phyloP scores from a whole-genome alignment of 2,329 filamentous ascomycete genomes.

The Ramichloridium luteum region DNA sequence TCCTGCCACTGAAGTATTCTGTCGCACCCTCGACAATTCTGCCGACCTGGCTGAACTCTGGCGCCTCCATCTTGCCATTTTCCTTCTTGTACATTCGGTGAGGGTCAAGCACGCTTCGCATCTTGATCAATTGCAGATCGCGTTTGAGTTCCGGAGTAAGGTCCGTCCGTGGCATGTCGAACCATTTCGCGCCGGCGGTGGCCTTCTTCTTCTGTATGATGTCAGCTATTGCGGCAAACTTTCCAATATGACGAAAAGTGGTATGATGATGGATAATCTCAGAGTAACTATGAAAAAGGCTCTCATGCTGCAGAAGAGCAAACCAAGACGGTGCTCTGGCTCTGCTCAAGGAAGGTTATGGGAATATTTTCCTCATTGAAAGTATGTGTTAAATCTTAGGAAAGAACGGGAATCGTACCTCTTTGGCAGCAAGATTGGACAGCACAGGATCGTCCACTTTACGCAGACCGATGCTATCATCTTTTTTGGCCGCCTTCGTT shows the following conservation, averaged over 20 bases:
- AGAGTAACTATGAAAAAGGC: constrained; percentile 67
- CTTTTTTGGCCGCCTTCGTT: constrained; percentile 34
- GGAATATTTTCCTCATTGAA: constrained; percentile 66
- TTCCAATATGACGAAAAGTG: constrained; percentile 4
- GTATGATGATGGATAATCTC: constrained; percentile 32
- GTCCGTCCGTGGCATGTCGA: constrained; percentile 70
- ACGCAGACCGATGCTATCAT: constrained; percentile 34
- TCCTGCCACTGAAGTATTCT: constrained; percentile 69
- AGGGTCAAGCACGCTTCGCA: constrained; percentile 78
- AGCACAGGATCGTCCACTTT: constrained; percentile 43
- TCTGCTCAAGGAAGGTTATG: constrained; percentile 60
- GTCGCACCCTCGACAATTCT: constrained; percentile 80
- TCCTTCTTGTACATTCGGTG: constrained; percentile 90
- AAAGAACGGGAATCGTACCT: constrained; percentile 36
- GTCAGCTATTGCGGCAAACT: constrained; percentile 16
- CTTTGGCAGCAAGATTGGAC: constrained; percentile 34
- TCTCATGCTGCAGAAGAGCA: constrained; percentile 59
- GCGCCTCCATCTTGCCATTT: constrained; percentile 53
- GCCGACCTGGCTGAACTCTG: constrained; percentile 79
- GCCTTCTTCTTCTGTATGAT: constrained; percentile 42
- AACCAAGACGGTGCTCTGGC: constrained; percentile 65
- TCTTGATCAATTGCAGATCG: constrained; percentile 78
- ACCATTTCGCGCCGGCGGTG: constrained; percentile 75
- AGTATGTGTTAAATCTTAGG: constrained; percentile 20
- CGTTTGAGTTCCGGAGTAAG: constrained; percentile 76